Percentiles rank a stretch among this genome's conserved stretches.
phyloP scores from a whole-genome alignment of 2,329 filamentous ascomycete genomes.

The Nigrospora osmanthi region DNA sequence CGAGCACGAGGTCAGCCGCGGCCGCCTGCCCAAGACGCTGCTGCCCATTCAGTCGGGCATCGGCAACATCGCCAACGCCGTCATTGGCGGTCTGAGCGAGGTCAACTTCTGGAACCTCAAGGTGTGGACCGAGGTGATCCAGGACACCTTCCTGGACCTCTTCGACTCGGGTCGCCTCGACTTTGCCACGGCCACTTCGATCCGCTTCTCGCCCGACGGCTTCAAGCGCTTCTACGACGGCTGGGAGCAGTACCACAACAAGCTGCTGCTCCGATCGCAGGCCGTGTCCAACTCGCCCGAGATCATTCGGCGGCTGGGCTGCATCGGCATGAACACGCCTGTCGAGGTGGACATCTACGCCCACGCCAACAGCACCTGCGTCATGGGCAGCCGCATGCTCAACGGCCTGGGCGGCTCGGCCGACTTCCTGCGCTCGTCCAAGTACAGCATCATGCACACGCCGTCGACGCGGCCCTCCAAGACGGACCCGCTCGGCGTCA shows the following conservation, averaged over 20 bases:
- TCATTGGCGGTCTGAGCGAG: conserved; percentile 73
- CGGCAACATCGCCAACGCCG: conserved; percentile 88
- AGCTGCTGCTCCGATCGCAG: conserved; percentile 81
- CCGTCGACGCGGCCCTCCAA: conserved; percentile 74
- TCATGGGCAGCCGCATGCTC: conserved; percentile 78
- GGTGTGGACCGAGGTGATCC: conserved; percentile 90
- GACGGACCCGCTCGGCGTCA: conserved; percentile 73
- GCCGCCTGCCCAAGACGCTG: conserved; percentile 68
- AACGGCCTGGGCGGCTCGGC: conserved; percentile 68
- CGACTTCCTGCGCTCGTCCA: conserved; percentile 62
- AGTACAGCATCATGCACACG: conserved; percentile 91
- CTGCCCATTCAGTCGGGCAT: conserved; percentile 82
- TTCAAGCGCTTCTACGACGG: conserved; percentile 87
- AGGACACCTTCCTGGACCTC: conserved; percentile 88
- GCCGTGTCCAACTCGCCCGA: conserved; percentile 84
- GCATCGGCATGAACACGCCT: conserved; percentile 93
- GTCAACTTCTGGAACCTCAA: conserved; percentile 82
- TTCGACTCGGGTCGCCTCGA: conserved; percentile 84
- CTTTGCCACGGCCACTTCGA: conserved; percentile 83
- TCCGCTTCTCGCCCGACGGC: conserved; percentile 84
- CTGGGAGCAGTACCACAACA: conserved; percentile 73
- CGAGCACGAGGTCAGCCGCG: conserved; percentile 75
- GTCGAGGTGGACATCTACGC: conserved; percentile 94
- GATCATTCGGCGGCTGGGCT: conserved; percentile 78
- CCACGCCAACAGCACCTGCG: conserved; percentile 84